A percentile compares a stretch with the other conserved stretches of the same genome.
Evolutionary conservation across 257 asterid genomes (phyloP).

Genomic region (Capsicum chinense): DNA sequence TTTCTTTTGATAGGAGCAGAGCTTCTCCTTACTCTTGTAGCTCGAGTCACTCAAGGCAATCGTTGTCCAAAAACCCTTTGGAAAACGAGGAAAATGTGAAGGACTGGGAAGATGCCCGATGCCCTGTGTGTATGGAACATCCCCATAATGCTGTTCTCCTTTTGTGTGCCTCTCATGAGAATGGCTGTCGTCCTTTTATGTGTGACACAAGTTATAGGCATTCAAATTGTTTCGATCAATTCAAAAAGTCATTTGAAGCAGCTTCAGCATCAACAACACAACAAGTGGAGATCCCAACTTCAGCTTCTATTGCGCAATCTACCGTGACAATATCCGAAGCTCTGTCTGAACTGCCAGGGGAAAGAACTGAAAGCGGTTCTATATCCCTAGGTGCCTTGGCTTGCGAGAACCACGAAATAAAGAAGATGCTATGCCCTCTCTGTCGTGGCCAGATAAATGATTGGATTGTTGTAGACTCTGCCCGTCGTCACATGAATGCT

Average conservation of each 20-base stretch:
- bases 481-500: conserved; percentile 73
- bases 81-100: conserved; percentile 60
- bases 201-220: conserved; percentile 97
- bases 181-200: conserved; percentile 90
- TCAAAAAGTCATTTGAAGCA: conserved; percentile 60
- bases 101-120: conserved; percentile 91
- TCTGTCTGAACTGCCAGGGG: conserved; percentile 41
- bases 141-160: conserved; percentile 92
- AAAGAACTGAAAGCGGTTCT: conserved; percentile 42
- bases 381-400: conserved; percentile 37
- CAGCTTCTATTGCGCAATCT: conserved; percentile 38
- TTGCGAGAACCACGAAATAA: conserved; percentile 46
- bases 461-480: conserved; percentile 71
- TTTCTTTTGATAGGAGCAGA: conserved; percentile 70
- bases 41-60: conserved; percentile 53
- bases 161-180: conserved; percentile 80
- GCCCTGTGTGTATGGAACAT: conserved; percentile 95
- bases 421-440: conserved; percentile 69
- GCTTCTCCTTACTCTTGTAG: conserved; percentile 63
- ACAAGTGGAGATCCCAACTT: conserved; percentile 43
- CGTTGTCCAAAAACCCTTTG: conserved; percentile 51
- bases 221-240: conserved; percentile 89
- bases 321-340: conserved; percentile 39
- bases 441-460: conserved; percentile 77
- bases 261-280: conserved; percentile 38